Conservation (phyloP, 179 eudicot species). For the Amaranthus tricolor region DNA sequence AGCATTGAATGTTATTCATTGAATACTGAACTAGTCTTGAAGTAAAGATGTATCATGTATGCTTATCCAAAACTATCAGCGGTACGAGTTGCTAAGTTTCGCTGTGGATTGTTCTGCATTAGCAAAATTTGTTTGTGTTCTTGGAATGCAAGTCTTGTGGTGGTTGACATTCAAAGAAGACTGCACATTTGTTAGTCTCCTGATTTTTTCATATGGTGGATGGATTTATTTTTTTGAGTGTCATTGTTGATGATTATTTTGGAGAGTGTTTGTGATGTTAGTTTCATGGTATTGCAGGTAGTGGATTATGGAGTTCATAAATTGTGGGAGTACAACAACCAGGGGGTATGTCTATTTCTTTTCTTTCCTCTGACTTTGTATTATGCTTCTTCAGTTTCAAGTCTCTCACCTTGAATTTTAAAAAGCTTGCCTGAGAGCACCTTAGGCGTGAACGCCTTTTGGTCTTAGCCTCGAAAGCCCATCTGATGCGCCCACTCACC, state of each 20-base stretch:
- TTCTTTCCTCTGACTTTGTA: background rate
- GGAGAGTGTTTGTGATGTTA: background rate
- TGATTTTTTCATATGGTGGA: background rate
- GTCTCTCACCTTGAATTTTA: too few species aligned
- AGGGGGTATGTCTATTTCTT: slow-evolving; percentile 58
- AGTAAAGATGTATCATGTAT: background rate
- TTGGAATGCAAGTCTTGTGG: background rate
- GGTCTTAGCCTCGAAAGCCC: too few species aligned
- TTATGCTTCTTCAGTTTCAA: background rate
- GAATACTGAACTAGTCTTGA: background rate
- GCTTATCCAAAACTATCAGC: background rate
- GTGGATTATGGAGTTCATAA: slow-evolving; percentile 76
- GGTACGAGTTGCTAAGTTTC: background rate
- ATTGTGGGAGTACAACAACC: slow-evolving; percentile 76
- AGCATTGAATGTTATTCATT: background rate
- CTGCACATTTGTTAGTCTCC: background rate
- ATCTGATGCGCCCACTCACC: too few species aligned
- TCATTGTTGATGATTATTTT: background rate
- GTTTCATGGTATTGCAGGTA: slow-evolving; percentile 39
- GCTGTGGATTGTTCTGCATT: background rate
- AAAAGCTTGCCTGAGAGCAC: too few species aligned
- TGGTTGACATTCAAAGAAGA: background rate
- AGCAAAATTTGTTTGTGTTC: too few species aligned
- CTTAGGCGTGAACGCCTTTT: too few species aligned
- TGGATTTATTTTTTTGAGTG: background rate